Evolutionary conservation across 2,329 filamentous ascomycete species (phyloP).

Genomic region (Tolypocladium ophioglossoides): DNA sequence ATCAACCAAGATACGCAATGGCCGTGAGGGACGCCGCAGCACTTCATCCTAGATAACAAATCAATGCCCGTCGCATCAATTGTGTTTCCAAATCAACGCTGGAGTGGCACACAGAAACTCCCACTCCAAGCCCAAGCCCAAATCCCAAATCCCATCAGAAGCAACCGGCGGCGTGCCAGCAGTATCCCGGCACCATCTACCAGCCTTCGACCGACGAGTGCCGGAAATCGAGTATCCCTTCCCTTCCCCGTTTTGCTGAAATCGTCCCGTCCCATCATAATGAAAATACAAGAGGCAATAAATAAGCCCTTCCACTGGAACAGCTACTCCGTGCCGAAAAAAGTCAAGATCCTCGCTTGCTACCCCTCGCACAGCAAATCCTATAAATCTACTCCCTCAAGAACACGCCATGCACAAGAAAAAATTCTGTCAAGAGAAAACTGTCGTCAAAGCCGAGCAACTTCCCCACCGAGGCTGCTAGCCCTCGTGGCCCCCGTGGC

Average conservation of each 20-base stretch:
- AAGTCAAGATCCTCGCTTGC: background rate
- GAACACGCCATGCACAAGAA: background rate
- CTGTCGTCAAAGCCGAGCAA: background rate
- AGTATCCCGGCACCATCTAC: background rate
- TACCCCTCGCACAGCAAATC: background rate
- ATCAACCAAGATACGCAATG: background rate
- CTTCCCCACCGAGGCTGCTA: background rate
- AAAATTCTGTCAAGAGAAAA: background rate
- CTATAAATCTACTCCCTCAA: background rate
- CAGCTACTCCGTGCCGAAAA: background rate
- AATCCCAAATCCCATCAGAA: background rate
- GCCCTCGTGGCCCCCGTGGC: constrained; percentile 1
- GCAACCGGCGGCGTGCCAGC: background rate
- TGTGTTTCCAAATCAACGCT: background rate
- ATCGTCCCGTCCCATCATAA: background rate
- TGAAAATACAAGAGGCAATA: background rate
- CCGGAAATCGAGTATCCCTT: background rate
- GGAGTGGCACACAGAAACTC: background rate
- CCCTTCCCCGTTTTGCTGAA: background rate
- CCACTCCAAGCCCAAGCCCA: background rate
- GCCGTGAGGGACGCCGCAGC: background rate
- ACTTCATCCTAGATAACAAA: too few relatives aligned
- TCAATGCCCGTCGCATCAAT: background rate
- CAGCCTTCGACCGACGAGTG: background rate
- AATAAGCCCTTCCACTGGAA: background rate